Base-by-base conservation (phyloP, 2,329 filamentous ascomycete genomes). In the Herpotrichia juniperi region DNA sequence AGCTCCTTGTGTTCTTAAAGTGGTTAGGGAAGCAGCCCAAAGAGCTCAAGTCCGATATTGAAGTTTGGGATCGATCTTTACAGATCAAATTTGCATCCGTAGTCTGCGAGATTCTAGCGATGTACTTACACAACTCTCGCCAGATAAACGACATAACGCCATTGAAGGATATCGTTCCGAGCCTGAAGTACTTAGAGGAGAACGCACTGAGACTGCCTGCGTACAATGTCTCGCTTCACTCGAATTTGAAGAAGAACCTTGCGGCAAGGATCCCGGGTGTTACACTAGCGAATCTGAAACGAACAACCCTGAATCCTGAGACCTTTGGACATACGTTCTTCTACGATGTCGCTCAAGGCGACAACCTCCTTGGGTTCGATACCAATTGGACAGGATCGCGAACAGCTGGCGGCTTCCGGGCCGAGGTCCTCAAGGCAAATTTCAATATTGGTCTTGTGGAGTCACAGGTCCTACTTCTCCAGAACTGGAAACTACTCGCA, bases 401-500 rank as follows among this genome's bases (percentile, higher is more conserved):
- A 35, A 51, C 63, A 49, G 67, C 85, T 48, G 83, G 88, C 63
- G 93, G 93, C 0, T 96, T 96, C 74, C 83, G 84, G 56, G 83
- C 84, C 43, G 94, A 99, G 69, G 88, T 99, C 75, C 84, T 87
- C 64, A 86, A 87, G 54, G 94, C 93, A 35, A 99, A 99, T 72
- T 79, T 89, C 56, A 97, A 99, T 72, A 74, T 99, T 46, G 96
- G 93, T 21, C 80, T 96, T 28, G 91, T 99, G 28, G 92, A 97
- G 71, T 90, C 93, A 21, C 92, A 99, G 77, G 87, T 94, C 59
- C 84, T 86, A 37, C 83, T 99, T 16, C 88, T 97, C 58, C 87
- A 91, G 63, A 89, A 91, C 49, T 97, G 93, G 91, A 93, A 96
- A 71, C 87, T 91, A 53, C 81, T 99, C 8, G 84, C 93, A 12